Base-by-base conservation (phyloP, 202 grass and related monocot species). In the Zizania palustris region DNA sequence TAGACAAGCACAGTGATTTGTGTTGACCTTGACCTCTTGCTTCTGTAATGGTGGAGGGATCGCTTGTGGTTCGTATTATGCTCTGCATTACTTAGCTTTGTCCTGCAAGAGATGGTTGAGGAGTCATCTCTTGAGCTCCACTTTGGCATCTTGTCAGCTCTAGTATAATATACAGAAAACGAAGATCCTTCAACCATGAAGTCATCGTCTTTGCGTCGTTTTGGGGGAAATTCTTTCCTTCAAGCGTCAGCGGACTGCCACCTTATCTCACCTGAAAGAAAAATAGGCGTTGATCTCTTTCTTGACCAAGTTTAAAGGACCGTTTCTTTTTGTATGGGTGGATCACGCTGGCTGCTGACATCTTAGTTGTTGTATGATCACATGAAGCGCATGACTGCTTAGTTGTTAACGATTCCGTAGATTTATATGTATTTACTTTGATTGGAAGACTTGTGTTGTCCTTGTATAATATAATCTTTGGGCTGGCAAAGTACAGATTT, bases 141-240 rank as follows among this genome's bases (percentile, higher is more conserved):
- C 72, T 77, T 35, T 80, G 50, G 70, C 56, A 83, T 88, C 80
- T 80, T 58, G 62, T 71, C 57, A 81, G 71, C 76, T 71, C 84
- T 76, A 46, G 56, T 84, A 76, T 71, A 72, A 66, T 88, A 81
- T 76, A 42, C 34, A n/a, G 35, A 77, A 72, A 81, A 72, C 50
- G 67, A 76, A 81, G 65, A 67, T 84, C 65, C 72, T 88, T 87
- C 81, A 60, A 88, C 84, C 86, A 88, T 84, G 11, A 77, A 84
- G 81, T 84, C 86, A 81, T 76, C 71, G 76, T 65, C 86, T 88
- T 91, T 85, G 85, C 85, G 79, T 91, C 80, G 80, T 82, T 79
- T 75, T 68, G 60, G 65, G 65, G 77, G 89, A 74, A 79, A 88
- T 85, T 60, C 85, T 67, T 91, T 73, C 72, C 82, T 91, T 91